A percentile compares a stretch with the other conserved stretches of the same genome.
Conservation (phyloP, 495 filamentous ascomycete species). For the Neurospora sp. region DNA sequence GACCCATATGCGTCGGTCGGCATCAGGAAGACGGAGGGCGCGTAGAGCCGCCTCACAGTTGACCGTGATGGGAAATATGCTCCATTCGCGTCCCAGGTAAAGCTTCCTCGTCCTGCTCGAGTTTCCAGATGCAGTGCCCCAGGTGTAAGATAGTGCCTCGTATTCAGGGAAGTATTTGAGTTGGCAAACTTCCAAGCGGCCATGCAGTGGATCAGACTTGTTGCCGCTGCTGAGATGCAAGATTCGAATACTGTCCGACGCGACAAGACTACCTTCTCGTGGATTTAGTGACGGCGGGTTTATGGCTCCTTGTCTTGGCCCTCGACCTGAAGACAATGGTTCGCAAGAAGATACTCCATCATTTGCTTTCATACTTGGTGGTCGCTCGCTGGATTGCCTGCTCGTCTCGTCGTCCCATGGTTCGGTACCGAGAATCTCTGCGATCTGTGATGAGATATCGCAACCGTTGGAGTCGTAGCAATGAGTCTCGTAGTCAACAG, state of each 20-base stretch:
- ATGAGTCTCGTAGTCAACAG: neutral
- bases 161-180: slow-evolving; percentile 17
- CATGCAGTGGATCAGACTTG: slow-evolving; percentile 9
- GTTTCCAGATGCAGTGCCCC: slow-evolving; percentile 10
- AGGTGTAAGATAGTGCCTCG: slow-evolving; percentile 14
- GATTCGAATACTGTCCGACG: slow-evolving; percentile 10
- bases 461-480: neutral
- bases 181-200: slow-evolving; percentile 3
- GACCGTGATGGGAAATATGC: slow-evolving; percentile 9
- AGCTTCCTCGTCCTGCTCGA: slow-evolving; percentile 8
- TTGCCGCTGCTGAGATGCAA: slow-evolving; percentile 11
- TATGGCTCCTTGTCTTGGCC: neutral
- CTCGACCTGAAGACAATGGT: neutral
- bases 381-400: neutral
- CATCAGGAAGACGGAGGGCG: slow-evolving; percentile 7
- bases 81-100: slow-evolving; percentile 14
- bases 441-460: neutral
- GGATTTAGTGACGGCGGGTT: neutral
- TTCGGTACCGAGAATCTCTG: neutral
- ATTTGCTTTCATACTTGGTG: neutral
- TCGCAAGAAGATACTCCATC: neutral
- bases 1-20: slow-evolving; percentile 17
- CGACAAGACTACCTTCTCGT: neutral
- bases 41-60: slow-evolving; percentile 15
- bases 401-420: neutral